Percentiles rank a stretch among this genome's conserved stretches.
phyloP scores from a whole-genome alignment of 2,329 filamentous ascomycete species.

The Epichloe aotearoae region DNA sequence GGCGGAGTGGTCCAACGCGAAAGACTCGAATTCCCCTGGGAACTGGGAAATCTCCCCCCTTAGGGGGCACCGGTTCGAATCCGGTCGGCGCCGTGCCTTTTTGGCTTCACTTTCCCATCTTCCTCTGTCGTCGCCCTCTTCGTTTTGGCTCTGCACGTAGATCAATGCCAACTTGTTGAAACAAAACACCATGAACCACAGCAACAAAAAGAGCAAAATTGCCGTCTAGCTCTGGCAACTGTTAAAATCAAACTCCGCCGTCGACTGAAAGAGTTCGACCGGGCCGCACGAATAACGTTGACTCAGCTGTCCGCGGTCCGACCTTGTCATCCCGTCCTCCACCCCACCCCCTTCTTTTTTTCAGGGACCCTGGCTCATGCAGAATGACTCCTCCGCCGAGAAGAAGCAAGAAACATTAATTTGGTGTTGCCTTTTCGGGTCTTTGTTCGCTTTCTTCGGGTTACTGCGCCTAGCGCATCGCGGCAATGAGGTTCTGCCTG shows the following conservation, averaged over 20 bases:
- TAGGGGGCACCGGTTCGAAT: conserved; percentile 22
- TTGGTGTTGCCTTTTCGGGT: background rate
- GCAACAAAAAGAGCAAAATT: too few species aligned
- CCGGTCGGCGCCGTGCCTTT: conserved; percentile 17
- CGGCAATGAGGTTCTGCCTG: background rate
- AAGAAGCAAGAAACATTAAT: background rate
- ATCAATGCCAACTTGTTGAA: too few species aligned
- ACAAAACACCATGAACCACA: too few species aligned
- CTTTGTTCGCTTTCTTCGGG: background rate
- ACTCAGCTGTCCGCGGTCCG: too few species aligned
- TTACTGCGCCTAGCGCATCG: background rate
- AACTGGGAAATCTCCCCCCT: conserved; percentile 14
- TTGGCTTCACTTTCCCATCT: conserved; percentile 1
- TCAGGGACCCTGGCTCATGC: background rate
- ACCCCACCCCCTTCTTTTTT: background rate
- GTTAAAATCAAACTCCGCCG: too few species aligned
- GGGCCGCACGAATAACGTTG: too few species aligned
- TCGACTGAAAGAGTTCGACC: too few species aligned
- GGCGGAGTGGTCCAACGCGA: conserved; percentile 21
- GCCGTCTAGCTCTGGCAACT: too few species aligned
- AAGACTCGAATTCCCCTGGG: conserved; percentile 18
- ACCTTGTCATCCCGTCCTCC: background rate
- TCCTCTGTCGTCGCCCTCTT: background rate
- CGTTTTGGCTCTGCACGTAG: too few species aligned
- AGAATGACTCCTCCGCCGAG: background rate